These are phyloP conservation scores for Hyaloscypha finlandica DNA, from an alignment of 495 filamentous ascomycete genomes.

Conservation along the genomic window DNA sequence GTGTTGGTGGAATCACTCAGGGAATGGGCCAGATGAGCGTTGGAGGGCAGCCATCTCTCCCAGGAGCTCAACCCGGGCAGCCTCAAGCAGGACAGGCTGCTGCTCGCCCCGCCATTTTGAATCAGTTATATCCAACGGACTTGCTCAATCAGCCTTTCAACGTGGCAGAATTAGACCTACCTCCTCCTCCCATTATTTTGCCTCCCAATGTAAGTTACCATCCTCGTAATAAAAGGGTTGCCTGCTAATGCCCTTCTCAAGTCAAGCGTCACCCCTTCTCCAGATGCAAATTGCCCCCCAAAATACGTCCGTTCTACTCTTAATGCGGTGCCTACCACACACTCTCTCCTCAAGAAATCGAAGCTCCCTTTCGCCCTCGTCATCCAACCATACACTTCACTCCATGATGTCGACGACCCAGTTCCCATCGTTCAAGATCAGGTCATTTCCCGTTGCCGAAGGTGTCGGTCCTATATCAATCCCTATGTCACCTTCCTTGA, in stretches of 20 bases:
- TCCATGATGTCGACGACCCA: slow-evolving; percentile 89
- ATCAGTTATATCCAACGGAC: slow-evolving; percentile 90
- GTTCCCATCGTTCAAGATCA: slow-evolving; percentile 94
- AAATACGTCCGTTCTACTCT: slow-evolving; percentile 96
- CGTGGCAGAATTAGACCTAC: slow-evolving; percentile 86
- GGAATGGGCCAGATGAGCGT: slow-evolving; percentile 83
- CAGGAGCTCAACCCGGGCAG: slow-evolving; percentile 46
- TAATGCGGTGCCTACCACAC: slow-evolving; percentile 88
- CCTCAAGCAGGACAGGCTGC: slow-evolving; percentile 51
- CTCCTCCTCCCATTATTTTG: slow-evolving; percentile 87
- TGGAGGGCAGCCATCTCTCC: slow-evolving; percentile 57
- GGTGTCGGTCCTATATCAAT: slow-evolving; percentile 97
- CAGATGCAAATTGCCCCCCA: slow-evolving; percentile 86
- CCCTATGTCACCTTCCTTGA: slow-evolving; percentile 95
- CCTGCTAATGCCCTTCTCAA: slow-evolving; percentile 39
- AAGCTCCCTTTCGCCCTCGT: slow-evolving; percentile 93
- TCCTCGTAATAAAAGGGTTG: slow-evolving; percentile 7
- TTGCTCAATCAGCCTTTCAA: slow-evolving; percentile 91
- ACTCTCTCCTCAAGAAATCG: slow-evolving; percentile 92
- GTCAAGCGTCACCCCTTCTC: slow-evolving; percentile 91
- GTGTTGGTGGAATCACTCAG: slow-evolving; percentile 75
- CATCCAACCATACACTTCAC: slow-evolving; percentile 90
- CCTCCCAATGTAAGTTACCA: slow-evolving; percentile 78
- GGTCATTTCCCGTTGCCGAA: slow-evolving; percentile 92
- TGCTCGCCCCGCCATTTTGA: slow-evolving; percentile 62